Conservation (phyloP, 495 filamentous ascomycete genomes). For the Penicillium soppii region DNA sequence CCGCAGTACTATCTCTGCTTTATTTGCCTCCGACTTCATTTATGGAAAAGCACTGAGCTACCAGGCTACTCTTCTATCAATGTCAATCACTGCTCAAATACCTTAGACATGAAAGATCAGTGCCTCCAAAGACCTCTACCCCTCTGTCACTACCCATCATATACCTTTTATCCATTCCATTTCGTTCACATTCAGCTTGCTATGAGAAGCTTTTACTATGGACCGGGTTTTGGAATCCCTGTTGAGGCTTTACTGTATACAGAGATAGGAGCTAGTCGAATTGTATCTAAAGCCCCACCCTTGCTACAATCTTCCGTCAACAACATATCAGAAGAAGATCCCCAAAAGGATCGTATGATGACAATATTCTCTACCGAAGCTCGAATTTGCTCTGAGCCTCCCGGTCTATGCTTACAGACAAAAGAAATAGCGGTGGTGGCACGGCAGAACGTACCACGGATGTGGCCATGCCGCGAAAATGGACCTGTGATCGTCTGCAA, state of each 20-base stretch:
- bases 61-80: background rate
- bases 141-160: background rate
- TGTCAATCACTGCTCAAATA: background rate
- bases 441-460: background rate
- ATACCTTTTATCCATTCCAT: background rate
- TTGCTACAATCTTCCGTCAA: background rate
- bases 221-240: background rate
- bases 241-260: conserved; percentile 1
- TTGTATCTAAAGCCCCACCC: background rate
- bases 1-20: conserved; percentile 3
- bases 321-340: background rate
- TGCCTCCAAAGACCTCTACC: background rate
- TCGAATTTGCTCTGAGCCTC: conserved; percentile 1
- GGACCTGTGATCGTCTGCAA: background rate
- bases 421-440: background rate
- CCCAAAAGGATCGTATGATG: background rate
- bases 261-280: background rate
- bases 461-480: background rate
- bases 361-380: conserved; percentile 1
- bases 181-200: conserved; percentile 7
- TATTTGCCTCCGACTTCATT: conserved; percentile 1
- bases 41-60: background rate
- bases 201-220: conserved; percentile 7
- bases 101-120: background rate
- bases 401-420: background rate